Conservation (phyloP, 2,329 filamentous ascomycete species). For the Aspergillus nomiae region DNA sequence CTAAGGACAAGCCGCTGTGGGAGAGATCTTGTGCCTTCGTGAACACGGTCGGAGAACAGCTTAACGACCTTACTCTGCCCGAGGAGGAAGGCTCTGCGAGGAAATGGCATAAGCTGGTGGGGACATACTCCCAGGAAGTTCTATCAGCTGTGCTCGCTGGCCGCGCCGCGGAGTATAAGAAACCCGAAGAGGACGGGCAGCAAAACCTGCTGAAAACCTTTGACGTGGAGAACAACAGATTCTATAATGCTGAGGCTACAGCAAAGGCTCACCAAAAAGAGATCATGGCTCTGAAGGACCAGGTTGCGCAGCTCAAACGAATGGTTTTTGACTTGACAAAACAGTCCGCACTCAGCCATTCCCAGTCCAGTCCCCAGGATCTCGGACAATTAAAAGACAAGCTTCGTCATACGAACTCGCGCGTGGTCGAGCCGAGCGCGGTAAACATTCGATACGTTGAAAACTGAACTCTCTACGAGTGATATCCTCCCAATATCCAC, state of each 20-base stretch:
- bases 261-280: conserved; percentile 23
- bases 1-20: conserved; percentile 25
- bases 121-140: conserved; percentile 27
- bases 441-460: conserved; percentile 2
- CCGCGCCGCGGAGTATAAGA: conserved; percentile 7
- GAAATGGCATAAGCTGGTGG: conserved; percentile 24
- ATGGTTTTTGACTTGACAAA: conserved; percentile 30
- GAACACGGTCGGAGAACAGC: conserved; percentile 28
- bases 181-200: neutral
- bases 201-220: neutral
- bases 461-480: neutral
- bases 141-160: conserved; percentile 24
- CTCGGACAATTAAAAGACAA: conserved; percentile 11
- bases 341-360: conserved; percentile 19
- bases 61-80: conserved; percentile 25
- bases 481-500: neutral
- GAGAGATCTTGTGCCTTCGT: conserved; percentile 39
- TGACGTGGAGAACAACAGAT: neutral
- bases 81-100: conserved; percentile 16
- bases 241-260: neutral
- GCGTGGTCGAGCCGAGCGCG: neutral
- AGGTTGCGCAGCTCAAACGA: conserved; percentile 32
- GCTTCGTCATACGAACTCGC: conserved; percentile 8
- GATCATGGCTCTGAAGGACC: conserved; percentile 28
- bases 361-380: conserved; percentile 7